Base-by-base conservation (phyloP, 176 grass and related monocot species). In the Poa annua region DNA sequence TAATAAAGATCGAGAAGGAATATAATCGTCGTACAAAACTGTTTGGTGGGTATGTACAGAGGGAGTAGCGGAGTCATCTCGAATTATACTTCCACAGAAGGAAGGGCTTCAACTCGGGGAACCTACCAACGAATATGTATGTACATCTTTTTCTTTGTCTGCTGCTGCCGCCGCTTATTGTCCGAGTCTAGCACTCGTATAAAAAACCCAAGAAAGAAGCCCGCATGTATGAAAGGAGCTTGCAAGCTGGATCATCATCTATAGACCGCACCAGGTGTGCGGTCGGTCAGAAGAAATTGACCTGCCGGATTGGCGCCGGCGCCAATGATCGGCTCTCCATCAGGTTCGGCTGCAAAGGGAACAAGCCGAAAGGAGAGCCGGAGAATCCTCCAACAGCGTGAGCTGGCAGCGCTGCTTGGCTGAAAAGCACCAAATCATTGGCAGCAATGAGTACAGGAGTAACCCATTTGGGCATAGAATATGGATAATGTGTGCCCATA, bases 271-370 rank as follows among this genome's bases (percentile, higher is more conserved):
- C 66, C 67, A 1, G 42, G 42, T 71, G 7, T 73, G 44, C 21
- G 25, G 68, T 67, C 83, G 66, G 73, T 94, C 87, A 82, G 83
- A 94, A 91, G 82, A 88, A 91, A 60, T 82, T 89, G 80, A 84
- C 87, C 79, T 89, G 89, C 84, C 87, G 87, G 62, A 94, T 94
- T 6, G 92, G 87, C 49, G 74, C 87, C 56, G 92, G 87, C 54
- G 78, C 87, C 50, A 94, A 80, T 5, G 85, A 82, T 77, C 73
- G 81, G 85, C 85, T 89, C 81, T 92, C 89, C 62, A 94, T 45
- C 26, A 89, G 67, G 68, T 77, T 89, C 7, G 81, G 74, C 65
- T 94, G 92, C 6, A 85, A 52, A 3, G 89, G 79, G 25, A 85
- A 42, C 51, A 89, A 56, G 7, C 81, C 36, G 70, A 94, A 89